Evolutionary conservation across 805 yeast species (phyloP).

Genomic region (Myxozyma sirexii): DNA sequence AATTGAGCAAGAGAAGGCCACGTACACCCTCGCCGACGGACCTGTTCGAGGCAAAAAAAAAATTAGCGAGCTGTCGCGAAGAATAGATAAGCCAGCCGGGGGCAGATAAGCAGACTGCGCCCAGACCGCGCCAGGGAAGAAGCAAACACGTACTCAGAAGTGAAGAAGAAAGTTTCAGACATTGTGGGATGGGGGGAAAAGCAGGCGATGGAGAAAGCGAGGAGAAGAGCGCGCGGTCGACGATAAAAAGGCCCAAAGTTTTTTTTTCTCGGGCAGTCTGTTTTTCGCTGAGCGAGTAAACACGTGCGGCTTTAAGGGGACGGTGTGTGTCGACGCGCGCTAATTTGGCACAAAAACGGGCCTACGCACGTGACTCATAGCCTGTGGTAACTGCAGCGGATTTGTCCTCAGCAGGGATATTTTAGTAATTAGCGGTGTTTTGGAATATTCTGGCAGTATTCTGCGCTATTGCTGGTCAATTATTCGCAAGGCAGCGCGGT

Average conservation of each 20-base stretch:
- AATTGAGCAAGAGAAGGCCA: conserved; percentile 7
- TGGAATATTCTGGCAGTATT: no score
- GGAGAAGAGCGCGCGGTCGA: background rate
- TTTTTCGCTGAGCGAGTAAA: background rate
- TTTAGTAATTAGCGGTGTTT: no score
- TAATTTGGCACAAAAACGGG: background rate
- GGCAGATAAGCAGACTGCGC: background rate
- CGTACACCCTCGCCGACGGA: conserved; percentile 65
- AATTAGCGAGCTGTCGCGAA: conserved; percentile 3
- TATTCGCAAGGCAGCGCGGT: no score
- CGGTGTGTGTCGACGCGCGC: background rate
- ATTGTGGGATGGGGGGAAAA: conserved; percentile 35
- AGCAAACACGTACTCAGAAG: conserved; percentile 53
- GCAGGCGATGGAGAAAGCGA: background rate
- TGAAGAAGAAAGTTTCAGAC: conserved; percentile 56
- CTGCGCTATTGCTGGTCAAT: no score
- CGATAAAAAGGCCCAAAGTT: background rate
- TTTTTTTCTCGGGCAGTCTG: background rate
- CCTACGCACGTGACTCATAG: background rate
- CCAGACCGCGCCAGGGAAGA: background rate
- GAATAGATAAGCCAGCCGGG: background rate
- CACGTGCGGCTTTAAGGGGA: background rate
- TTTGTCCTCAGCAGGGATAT: no score
- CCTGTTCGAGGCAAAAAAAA: conserved; percentile 24
- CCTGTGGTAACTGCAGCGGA: no score